A percentile compares a stretch with the other conserved stretches of the same genome.
Conservation (phyloP, 1,284 basidiomycete genomes). For the Trichosporon sp. region DNA sequence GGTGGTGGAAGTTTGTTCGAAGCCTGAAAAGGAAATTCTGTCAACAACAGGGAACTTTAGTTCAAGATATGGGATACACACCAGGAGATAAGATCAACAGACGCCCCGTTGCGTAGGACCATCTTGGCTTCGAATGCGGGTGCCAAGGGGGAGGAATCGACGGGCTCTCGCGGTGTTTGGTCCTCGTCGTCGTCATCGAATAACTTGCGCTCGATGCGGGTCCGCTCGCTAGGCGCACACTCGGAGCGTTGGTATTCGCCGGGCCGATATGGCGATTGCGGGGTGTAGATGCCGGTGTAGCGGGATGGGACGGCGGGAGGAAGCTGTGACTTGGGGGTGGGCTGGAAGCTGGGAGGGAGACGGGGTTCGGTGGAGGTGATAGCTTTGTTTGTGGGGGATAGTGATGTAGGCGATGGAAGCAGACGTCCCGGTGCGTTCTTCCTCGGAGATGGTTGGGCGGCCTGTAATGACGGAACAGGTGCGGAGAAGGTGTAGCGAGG, state of each 20-base stretch:
- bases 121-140: constrained; percentile 53
- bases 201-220: constrained; percentile 41
- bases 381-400: constrained; percentile 34
- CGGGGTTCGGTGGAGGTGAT: constrained; percentile 27
- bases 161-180: constrained; percentile 2
- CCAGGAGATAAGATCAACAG: constrained; percentile 53
- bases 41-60: constrained; percentile 19
- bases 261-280: constrained; percentile 43
- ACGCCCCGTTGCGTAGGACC: constrained; percentile 50
- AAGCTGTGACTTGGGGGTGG: constrained; percentile 30
- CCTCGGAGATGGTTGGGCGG: constrained; percentile 26
- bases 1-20: constrained; percentile 53
- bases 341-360: constrained; percentile 30
- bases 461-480: neutral
- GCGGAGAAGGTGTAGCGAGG: neutral
- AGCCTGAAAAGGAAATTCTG: constrained; percentile 38
- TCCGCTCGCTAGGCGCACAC: constrained; percentile 41
- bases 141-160: constrained; percentile 40
- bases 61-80: constrained; percentile 29
- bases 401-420: constrained; percentile 42
- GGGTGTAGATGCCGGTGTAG: constrained; percentile 35
- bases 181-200: constrained; percentile 43
- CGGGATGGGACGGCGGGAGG: constrained; percentile 38
- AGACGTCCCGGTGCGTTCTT: constrained; percentile 31
- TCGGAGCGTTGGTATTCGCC: constrained; percentile 45